Base-by-base conservation (phyloP, 306 rosid species). In the Quillaja saponaria region DNA sequence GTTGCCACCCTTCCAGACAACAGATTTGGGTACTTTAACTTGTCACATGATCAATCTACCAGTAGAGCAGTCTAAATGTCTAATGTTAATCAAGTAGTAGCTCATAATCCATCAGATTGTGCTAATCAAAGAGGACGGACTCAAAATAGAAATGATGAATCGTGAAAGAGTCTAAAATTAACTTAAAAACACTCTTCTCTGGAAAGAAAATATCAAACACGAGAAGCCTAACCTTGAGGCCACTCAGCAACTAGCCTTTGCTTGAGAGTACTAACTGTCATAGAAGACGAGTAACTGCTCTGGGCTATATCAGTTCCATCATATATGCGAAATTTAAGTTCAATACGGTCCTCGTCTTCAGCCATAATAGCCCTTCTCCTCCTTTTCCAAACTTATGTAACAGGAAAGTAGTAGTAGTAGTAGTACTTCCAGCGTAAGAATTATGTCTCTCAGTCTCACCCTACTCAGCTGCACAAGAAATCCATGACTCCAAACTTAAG, bases 251-350 rank as follows among this genome's bases (percentile, higher is more conserved):
- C 65, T 18, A 85, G 76, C 82, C 55, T 85, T 72, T 85, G 82
- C 83, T 88, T 88, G 55, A 88, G 82, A 55, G 78, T 51, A 66
- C 74, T 77, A 17, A 78, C 72, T 34, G 87, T 74, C 12, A 78
- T 71, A 18, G 87, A 78, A 17, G 81, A 49, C n/a, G 81, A 54
- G 68, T 85, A 85, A 57, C 70, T 54, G 20, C 55, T 50, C 37
- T 81, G 87, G 18, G 82, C 87, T 66, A 88, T 78, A 72, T 88
- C 96, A 0, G 96, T 82, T 70, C 92, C 96, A 59, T 88, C 96
- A 58, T 71, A 87, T 44, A 87, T 78, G 46, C 91, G 80, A 67
- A 87, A 87, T 40, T 82, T 85, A 75, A 87, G 87, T 56, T 80
- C 85, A 39, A 80, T 58, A 35, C 21, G 18, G 37, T 65, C 86